Evolutionary conservation across 495 filamentous ascomycete genomes (phyloP).

Genomic region (Talaromyces borbonicus): DNA sequence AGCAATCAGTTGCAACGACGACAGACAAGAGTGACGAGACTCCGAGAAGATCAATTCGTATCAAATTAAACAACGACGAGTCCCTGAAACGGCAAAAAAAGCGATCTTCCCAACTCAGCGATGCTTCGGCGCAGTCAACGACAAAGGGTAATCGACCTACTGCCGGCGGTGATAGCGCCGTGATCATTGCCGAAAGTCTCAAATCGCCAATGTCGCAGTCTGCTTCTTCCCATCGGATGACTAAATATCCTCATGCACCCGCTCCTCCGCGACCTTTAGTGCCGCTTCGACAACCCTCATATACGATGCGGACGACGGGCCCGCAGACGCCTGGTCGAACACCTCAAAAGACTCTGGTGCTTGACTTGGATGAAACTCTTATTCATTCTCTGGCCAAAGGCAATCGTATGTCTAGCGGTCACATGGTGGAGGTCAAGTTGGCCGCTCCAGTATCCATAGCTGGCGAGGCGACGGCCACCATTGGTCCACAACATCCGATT

Average conservation of each 20-base stretch:
- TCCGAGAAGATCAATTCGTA: slow-evolving; percentile 74
- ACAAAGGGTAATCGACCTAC: neutral
- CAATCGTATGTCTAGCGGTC: slow-evolving; percentile 87
- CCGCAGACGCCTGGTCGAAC: slow-evolving; percentile 33
- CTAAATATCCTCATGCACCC: slow-evolving; percentile 80
- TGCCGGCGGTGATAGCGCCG: no score
- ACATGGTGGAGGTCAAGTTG: slow-evolving; percentile 98
- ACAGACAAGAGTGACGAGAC: slow-evolving; percentile 56
- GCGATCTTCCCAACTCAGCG: slow-evolving; percentile 26
- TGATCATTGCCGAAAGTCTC: slow-evolving; percentile 32
- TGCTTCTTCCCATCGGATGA: slow-evolving; percentile 52
- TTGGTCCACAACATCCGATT: slow-evolving; percentile 88
- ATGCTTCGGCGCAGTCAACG: slow-evolving; percentile 16
- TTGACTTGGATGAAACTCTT: slow-evolving; percentile 93
- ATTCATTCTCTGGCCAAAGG: slow-evolving; percentile 97
- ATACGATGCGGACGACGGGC: slow-evolving; percentile 44
- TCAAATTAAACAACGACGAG: slow-evolving; percentile 85
- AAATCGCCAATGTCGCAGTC: slow-evolving; percentile 88
- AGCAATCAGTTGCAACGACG: slow-evolving; percentile 19
- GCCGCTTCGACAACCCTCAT: slow-evolving; percentile 75
- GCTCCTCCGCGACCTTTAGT: slow-evolving; percentile 84
- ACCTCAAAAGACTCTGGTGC: slow-evolving; percentile 79
- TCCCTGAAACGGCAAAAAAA: slow-evolving; percentile 41
- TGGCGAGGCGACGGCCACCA: slow-evolving; percentile 49
- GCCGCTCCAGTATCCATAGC: slow-evolving; percentile 51